Evolutionary conservation across 2,329 filamentous ascomycete genomes (phyloP).

Genomic region (Colletotrichum tanaceti): DNA sequence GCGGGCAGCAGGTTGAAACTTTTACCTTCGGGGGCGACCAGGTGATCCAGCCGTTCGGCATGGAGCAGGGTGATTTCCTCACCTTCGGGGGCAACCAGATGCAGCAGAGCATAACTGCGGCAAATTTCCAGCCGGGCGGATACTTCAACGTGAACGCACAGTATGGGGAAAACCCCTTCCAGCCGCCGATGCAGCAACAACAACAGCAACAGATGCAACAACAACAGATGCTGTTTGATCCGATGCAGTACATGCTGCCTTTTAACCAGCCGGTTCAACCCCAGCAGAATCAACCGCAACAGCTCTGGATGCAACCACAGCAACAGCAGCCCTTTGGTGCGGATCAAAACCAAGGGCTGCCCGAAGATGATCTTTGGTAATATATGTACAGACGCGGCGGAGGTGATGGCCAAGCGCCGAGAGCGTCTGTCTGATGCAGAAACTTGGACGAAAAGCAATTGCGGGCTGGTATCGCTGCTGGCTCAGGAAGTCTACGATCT

Average conservation of each 20-base stretch:
- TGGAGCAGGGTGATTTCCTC: neutral
- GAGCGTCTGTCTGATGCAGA: neutral
- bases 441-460: neutral
- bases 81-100: neutral
- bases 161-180: slow-evolving; percentile 8
- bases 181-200: slow-evolving; percentile 3
- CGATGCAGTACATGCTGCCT: neutral
- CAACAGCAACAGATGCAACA: neutral
- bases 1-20: neutral
- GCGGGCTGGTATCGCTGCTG: neutral
- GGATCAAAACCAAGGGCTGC: neutral
- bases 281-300: neutral
- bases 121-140: neutral
- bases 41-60: neutral
- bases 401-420: neutral
- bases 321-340: neutral
- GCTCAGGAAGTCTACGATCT: neutral
- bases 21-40: neutral
- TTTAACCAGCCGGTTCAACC: neutral
- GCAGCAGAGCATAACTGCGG: neutral
- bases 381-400: neutral
- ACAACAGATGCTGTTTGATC: neutral
- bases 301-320: neutral
- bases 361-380: neutral
- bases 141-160: slow-evolving; percentile 2